phyloP scores from a whole-genome alignment of 2,329 filamentous ascomycete genomes.

The Trichoderma polysporum region DNA sequence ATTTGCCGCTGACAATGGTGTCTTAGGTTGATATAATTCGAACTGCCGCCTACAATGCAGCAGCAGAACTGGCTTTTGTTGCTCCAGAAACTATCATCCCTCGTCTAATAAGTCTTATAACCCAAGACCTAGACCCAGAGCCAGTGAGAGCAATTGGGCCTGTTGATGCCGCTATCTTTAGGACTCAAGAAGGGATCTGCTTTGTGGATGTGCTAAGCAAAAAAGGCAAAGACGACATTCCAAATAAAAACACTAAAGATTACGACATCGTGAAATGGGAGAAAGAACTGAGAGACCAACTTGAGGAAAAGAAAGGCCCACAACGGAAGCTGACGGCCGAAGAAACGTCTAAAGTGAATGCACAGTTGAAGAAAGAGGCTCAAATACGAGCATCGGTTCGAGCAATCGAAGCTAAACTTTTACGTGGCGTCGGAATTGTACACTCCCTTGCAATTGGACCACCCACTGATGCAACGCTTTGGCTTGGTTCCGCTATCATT shows the following conservation, averaged over 20 bases:
- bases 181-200: conserved; percentile 81
- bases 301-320: conserved; percentile 90
- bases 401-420: conserved; percentile 66
- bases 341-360: conserved; percentile 85
- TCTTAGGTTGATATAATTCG: conserved; percentile 47
- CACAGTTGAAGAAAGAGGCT: conserved; percentile 84
- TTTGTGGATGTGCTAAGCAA: conserved; percentile 91
- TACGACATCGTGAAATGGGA: conserved; percentile 98
- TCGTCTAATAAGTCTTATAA: conserved; percentile 71
- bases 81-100: conserved; percentile 80
- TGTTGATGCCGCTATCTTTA: conserved; percentile 88
- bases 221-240: conserved; percentile 66
- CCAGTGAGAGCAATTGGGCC: conserved; percentile 74
- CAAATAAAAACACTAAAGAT: conserved; percentile 90
- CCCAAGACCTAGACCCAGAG: conserved; percentile 67
- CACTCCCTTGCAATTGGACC: conserved; percentile 78
- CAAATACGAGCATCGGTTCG: conserved; percentile 73
- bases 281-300: conserved; percentile 79
- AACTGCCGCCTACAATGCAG: conserved; percentile 76
- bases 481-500: conserved; percentile 81
- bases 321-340: conserved; percentile 89
- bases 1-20: conserved; percentile 4
- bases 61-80: conserved; percentile 90
- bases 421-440: conserved; percentile 84
- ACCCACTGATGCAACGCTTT: conserved; percentile 82